These are phyloP conservation scores for Silene coronaria DNA, from an alignment of 179 eudicot genomes.

Conservation along the genomic window DNA sequence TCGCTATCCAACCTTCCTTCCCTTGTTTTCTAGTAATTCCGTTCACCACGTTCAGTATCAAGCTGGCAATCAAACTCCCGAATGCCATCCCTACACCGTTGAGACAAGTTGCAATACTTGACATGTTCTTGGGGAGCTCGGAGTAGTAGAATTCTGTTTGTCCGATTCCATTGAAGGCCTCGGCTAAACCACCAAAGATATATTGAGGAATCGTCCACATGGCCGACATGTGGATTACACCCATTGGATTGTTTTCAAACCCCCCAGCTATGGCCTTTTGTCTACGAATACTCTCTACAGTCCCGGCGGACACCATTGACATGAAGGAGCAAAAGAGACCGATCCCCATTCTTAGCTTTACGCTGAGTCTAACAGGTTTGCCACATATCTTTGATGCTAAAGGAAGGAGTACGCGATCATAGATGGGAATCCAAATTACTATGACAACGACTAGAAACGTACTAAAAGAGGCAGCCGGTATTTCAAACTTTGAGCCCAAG, in stretches of 20 bases:
- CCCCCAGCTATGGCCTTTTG: slow-evolving; percentile 45
- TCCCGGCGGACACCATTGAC: slow-evolving; percentile 47
- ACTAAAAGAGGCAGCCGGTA: slow-evolving; percentile 72
- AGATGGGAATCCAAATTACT: slow-evolving; percentile 57
- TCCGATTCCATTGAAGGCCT: slow-evolving; percentile 67
- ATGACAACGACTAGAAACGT: slow-evolving; percentile 47
- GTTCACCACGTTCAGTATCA: slow-evolving; percentile 41
- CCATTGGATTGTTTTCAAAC: slow-evolving; percentile 29
- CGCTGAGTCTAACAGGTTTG: slow-evolving; percentile 45
- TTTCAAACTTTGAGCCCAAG: slow-evolving; percentile 48
- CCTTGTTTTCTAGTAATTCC: slow-evolving; percentile 34
- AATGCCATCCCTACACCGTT: slow-evolving; percentile 53
- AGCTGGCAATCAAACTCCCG: slow-evolving; percentile 55
- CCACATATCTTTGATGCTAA: slow-evolving; percentile 54
- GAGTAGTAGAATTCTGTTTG: slow-evolving; percentile 78
- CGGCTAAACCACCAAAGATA: slow-evolving; percentile 54
- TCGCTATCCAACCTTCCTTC: slow-evolving; percentile 59
- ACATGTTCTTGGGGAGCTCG: slow-evolving; percentile 78
- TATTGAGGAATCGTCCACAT: slow-evolving; percentile 62
- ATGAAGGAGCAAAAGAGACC: slow-evolving; percentile 51
- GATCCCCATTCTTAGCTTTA: slow-evolving; percentile 61
- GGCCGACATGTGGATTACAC: slow-evolving; percentile 53
- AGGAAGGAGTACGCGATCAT: slow-evolving; percentile 60
- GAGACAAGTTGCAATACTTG: slow-evolving; percentile 59
- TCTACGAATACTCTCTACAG: slow-evolving; percentile 55